These are phyloP conservation scores for Aspergillus brunneoviolaceus DNA, from an alignment of 2,329 filamentous ascomycete genomes.

Conservation along the genomic window DNA sequence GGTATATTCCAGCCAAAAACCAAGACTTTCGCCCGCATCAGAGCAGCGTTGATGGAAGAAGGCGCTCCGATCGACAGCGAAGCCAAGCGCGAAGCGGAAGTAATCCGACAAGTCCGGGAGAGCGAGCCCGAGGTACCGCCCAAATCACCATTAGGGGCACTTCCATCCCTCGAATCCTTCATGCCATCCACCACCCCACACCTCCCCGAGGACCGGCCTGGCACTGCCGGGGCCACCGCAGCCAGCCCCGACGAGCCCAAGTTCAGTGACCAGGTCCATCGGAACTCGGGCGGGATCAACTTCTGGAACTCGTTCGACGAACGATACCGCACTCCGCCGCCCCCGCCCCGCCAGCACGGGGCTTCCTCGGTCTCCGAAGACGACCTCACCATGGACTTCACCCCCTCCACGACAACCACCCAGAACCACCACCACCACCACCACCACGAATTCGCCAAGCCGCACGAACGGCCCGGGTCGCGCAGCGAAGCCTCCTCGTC, in stretches of 20 bases:
- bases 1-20: conserved; percentile 72
- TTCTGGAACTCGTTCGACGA: conserved; percentile 82
- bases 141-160: conserved; percentile 41
- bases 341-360: conserved; percentile 54
- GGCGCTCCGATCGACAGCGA: conserved; percentile 84
- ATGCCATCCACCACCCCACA: conserved; percentile 16
- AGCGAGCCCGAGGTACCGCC: conserved; percentile 66
- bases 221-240: conserved; percentile 33
- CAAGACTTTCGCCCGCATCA: conserved; percentile 90
- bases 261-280: conserved; percentile 73
- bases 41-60: conserved; percentile 86
- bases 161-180: conserved; percentile 53
- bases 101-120: conserved; percentile 91
- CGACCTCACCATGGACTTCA: conserved; percentile 41
- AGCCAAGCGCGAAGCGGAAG: conserved; percentile 86
- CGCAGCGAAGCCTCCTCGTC: conserved; percentile 39
- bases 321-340: conserved; percentile 64
- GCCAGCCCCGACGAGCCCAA: conserved; percentile 59
- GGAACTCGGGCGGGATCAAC: conserved; percentile 68
- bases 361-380: conserved; percentile 50
- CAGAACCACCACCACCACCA: conserved; percentile 10
- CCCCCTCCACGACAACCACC: conserved; percentile 36
- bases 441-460: conserved; percentile 29
- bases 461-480: conserved; percentile 37
- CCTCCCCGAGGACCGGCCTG: conserved; percentile 17